phyloP scores from a whole-genome alignment of 306 rosid species.

The Trifolium pratense region DNA sequence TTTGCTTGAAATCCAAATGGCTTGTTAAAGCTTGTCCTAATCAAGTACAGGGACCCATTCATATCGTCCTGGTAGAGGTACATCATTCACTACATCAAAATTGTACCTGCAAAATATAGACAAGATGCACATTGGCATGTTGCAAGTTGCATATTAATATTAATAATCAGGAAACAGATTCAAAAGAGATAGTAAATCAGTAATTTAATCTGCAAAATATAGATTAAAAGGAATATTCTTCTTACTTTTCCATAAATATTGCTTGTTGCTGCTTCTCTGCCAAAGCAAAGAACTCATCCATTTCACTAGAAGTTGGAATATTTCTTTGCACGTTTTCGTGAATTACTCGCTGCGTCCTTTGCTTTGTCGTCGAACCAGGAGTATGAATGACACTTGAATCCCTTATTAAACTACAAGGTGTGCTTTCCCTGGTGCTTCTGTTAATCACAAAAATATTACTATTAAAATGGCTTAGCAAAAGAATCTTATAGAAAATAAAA shows the following conservation, averaged over 20 bases:
- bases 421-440: constrained; percentile 83
- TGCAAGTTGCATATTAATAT: neutral
- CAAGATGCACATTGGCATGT: neutral
- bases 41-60: constrained; percentile 84
- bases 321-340: constrained; percentile 53
- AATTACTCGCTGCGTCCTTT: constrained; percentile 41
- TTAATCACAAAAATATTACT: neutral
- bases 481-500: neutral
- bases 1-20: constrained; percentile 36
- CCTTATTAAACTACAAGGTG: constrained; percentile 79
- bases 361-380: constrained; percentile 74
- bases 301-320: constrained; percentile 70
- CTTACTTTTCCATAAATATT: constrained; percentile 71
- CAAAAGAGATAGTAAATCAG: neutral
- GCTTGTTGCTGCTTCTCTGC: constrained; percentile 86
- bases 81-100: constrained; percentile 71
- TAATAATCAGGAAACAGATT: neutral
- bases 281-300: constrained; percentile 81
- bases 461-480: constrained; percentile 29
- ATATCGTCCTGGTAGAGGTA: constrained; percentile 78
- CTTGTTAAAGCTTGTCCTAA: constrained; percentile 33
- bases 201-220: neutral
- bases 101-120: constrained; percentile 73
- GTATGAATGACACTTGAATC: constrained; percentile 55
- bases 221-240: neutral